These are phyloP conservation scores for Medicago arabica DNA, from an alignment of 306 rosid species.

Conservation along the genomic window DNA sequence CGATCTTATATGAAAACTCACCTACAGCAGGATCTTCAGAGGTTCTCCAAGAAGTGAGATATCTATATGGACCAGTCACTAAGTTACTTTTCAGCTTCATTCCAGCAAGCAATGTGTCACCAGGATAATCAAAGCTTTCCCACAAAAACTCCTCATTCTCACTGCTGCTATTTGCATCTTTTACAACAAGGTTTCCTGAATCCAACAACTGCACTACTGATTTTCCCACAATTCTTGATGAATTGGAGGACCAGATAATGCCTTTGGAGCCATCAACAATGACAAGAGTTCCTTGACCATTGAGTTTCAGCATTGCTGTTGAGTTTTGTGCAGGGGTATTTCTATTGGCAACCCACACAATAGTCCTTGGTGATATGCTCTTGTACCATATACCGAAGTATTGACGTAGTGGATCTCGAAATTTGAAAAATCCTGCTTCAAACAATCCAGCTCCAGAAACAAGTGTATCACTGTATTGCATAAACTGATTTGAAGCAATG, in stretches of 20 bases:
- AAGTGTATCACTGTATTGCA: neutral
- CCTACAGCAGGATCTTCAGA: slow-evolving; percentile 29
- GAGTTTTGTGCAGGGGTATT: neutral
- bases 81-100: slow-evolving; percentile 29
- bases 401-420: neutral
- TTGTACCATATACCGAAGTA: neutral
- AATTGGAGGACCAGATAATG: neutral
- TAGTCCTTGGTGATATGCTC: neutral
- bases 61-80: slow-evolving; percentile 22
- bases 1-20: slow-evolving; percentile 31
- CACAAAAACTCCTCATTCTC: neutral
- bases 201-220: neutral
- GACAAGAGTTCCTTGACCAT: neutral
- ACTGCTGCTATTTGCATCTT: neutral
- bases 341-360: neutral
- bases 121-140: slow-evolving; percentile 2
- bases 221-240: neutral
- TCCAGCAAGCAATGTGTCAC: slow-evolving; percentile 6
- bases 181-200: neutral
- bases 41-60: slow-evolving; percentile 33
- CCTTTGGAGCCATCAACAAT: neutral
- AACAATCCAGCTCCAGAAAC: neutral
- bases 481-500: neutral
- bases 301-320: neutral
- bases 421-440: neutral